Percentiles rank a stretch among this genome's conserved stretches.
phyloP scores from a whole-genome alignment of 2,329 filamentous ascomycete species.

The Colletotrichum phormii region DNA sequence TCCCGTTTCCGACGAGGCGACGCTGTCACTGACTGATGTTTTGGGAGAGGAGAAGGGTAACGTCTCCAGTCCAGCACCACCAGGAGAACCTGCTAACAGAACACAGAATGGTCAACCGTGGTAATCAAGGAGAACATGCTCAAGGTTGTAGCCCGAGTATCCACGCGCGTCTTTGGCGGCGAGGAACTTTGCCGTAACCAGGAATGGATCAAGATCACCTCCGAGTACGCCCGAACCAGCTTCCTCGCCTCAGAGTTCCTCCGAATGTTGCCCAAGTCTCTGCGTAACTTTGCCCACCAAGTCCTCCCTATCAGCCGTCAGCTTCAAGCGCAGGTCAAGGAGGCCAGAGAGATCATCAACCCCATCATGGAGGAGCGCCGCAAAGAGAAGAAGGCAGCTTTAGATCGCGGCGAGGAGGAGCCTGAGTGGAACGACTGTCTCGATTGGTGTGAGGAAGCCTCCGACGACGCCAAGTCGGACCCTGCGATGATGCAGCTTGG shows the following conservation, averaged over 20 bases:
- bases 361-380: slow-evolving; percentile 37
- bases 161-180: slow-evolving; percentile 41
- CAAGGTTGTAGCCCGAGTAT: slow-evolving; percentile 37
- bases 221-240: slow-evolving; percentile 26
- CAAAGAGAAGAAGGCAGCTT: slow-evolving; percentile 29
- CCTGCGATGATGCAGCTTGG: slow-evolving; percentile 38
- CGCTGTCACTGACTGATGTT: slow-evolving; percentile 11
- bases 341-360: slow-evolving; percentile 30
- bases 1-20: slow-evolving; percentile 30
- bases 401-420: slow-evolving; percentile 21
- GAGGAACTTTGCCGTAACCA: slow-evolving; percentile 38
- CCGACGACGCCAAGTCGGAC: slow-evolving; percentile 27
- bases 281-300: slow-evolving; percentile 35
- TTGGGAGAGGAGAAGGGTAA: slow-evolving; percentile 16
- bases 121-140: slow-evolving; percentile 21
- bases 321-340: slow-evolving; percentile 24
- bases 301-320: slow-evolving; percentile 35
- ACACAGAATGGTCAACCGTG: slow-evolving; percentile 34
- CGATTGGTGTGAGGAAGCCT: slow-evolving; percentile 39
- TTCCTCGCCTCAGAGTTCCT: slow-evolving; percentile 33
- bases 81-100: not conserved
- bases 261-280: slow-evolving; percentile 34
- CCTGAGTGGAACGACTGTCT: slow-evolving; percentile 39
- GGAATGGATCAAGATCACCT: slow-evolving; percentile 38
- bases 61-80: rapidly evolving